Evolutionary conservation across 1,139 yeast genomes (phyloP).

Genomic region (Pichia sp.): DNA sequence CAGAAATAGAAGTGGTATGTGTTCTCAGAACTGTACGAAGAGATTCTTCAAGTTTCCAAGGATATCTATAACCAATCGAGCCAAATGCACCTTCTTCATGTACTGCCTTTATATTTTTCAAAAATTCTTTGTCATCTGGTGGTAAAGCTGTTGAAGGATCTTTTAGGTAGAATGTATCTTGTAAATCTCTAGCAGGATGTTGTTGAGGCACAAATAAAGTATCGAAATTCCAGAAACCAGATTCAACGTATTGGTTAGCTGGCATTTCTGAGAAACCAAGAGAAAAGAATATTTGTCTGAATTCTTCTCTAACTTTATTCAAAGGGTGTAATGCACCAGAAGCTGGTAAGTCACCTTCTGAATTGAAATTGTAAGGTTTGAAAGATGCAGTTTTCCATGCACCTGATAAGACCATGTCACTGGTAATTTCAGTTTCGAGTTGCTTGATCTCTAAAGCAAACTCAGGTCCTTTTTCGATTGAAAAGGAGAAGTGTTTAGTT

Average conservation of each 20-base stretch:
- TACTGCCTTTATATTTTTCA: conserved; percentile 71
- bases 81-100: conserved; percentile 91
- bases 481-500: conserved; percentile 69
- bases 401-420: conserved; percentile 79
- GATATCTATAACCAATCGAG: conserved; percentile 95
- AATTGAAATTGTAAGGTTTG: conserved; percentile 92
- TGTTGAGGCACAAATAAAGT: conserved; percentile 96
- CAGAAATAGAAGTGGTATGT: conserved; percentile 92
- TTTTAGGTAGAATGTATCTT: conserved; percentile 94
- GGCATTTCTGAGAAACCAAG: conserved; percentile 99
- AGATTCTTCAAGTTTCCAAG: conserved; percentile 90
- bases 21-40: conserved; percentile 90
- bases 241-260: conserved; percentile 92
- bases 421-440: conserved; percentile 87
- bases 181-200: conserved; percentile 98
- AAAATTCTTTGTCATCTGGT: conserved; percentile 74
- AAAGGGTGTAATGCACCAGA: conserved; percentile 96
- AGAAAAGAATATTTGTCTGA: conserved; percentile 92
- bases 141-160: conserved; percentile 76
- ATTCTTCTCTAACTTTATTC: conserved; percentile 93
- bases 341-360: conserved; percentile 81
- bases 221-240: conserved; percentile 99
- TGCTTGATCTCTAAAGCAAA: conserved; percentile 75
- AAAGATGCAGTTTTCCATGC: conserved; percentile 79
- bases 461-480: conserved; percentile 71